Evolutionary conservation across 345 rosid species (phyloP).

Genomic region (Draba incana): DNA sequence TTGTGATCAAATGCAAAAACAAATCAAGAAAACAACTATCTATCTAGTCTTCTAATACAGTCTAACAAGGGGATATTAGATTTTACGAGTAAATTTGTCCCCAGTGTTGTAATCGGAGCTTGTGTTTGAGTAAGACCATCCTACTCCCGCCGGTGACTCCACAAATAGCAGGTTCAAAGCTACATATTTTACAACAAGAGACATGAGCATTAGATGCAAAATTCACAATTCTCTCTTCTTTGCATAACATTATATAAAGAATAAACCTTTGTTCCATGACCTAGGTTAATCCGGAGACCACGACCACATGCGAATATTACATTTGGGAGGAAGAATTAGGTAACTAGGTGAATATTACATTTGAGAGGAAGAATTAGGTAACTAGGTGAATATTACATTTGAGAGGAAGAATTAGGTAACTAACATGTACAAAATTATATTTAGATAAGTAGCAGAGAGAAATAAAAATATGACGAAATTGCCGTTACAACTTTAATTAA

Average conservation of each 20-base stretch:
- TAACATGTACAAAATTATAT: too few species aligned
- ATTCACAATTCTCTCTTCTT: neutral
- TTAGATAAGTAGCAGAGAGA: too few species aligned
- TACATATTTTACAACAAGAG: slow-evolving; percentile 27
- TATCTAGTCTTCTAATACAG: neutral
- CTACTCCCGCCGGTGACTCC: slow-evolving; percentile 95
- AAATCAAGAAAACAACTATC: slow-evolving; percentile 2
- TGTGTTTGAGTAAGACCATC: slow-evolving; percentile 90
- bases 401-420: too few species aligned
- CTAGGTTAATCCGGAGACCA: slow-evolving; percentile 69
- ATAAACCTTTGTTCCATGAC: slow-evolving; percentile 86
- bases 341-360: too few species aligned
- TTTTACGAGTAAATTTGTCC: slow-evolving; percentile 64
- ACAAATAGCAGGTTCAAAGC: slow-evolving; percentile 87
- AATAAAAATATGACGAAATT: too few species aligned
- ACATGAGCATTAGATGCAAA: slow-evolving; percentile 3
- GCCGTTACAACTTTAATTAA: too few species aligned
- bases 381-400: too few species aligned
- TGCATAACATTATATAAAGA: neutral
- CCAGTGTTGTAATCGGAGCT: slow-evolving; percentile 70
- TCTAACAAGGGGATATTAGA: neutral
- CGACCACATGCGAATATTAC: slow-evolving; percentile 44
- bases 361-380: too few species aligned
- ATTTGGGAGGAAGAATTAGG: too few species aligned
- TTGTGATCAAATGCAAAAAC: slow-evolving; percentile 36